Evolutionary conservation across 2,329 filamentous ascomycete species (phyloP).

Genomic region (Pseudopithomyces chartarum): DNA sequence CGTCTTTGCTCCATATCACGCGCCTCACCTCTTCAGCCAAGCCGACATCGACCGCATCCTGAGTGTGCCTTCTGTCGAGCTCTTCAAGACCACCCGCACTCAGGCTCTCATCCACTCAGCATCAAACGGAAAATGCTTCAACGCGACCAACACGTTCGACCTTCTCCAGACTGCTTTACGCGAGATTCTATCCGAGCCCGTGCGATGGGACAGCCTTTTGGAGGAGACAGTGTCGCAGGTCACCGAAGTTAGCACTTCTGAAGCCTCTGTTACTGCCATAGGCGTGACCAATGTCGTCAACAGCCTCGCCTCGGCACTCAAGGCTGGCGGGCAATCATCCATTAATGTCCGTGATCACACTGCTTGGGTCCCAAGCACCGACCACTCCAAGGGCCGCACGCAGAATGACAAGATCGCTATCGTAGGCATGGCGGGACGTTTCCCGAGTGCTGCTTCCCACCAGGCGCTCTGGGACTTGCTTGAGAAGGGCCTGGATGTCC

Average conservation of each 20-base stretch:
- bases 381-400: constrained; percentile 48
- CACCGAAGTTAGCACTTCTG: constrained; percentile 45
- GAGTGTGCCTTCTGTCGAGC: constrained; percentile 43
- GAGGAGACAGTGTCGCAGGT: constrained; percentile 55
- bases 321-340: constrained; percentile 54
- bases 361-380: constrained; percentile 45
- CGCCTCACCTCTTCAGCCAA: constrained; percentile 58
- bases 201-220: constrained; percentile 56
- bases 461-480: constrained; percentile 78
- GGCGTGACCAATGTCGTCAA: constrained; percentile 60
- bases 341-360: constrained; percentile 52
- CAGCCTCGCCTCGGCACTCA: constrained; percentile 60
- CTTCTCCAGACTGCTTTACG: constrained; percentile 50
- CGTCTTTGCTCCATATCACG: constrained; percentile 65
- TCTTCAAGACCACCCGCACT: constrained; percentile 50
- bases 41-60: constrained; percentile 59
- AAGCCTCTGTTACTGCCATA: constrained; percentile 54
- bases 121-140: constrained; percentile 51
- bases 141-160: constrained; percentile 52
- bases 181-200: constrained; percentile 54
- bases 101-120: constrained; percentile 54
- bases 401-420: constrained; percentile 78
- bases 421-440: constrained; percentile 80
- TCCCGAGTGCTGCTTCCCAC: constrained; percentile 72
- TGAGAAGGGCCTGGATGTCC: constrained; percentile 75